Percentiles rank a stretch among this genome's conserved stretches.
These are phyloP conservation scores for Chrysoporthe cubensis DNA, from an alignment of 2,329 filamentous ascomycete species.

Conservation along the genomic window DNA sequence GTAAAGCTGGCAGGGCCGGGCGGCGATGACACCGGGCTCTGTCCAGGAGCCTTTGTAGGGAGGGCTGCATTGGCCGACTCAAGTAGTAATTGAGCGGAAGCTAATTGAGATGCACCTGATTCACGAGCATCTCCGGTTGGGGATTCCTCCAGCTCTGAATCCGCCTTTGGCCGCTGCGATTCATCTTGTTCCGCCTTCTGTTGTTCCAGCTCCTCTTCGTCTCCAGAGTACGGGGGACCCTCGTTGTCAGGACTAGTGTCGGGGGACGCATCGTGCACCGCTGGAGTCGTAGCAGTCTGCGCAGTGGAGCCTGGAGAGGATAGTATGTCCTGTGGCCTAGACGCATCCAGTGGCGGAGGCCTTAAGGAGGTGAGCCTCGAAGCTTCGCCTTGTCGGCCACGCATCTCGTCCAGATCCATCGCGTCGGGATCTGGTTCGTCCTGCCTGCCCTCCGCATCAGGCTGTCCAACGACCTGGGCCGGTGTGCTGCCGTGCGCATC, in stretches of 20 bases:
- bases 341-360: conserved; percentile 40
- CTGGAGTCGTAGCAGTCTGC: conserved; percentile 74
- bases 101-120: conserved; percentile 36
- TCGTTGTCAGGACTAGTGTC: conserved; percentile 78
- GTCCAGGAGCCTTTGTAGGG: not conserved
- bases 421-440: conserved; percentile 22
- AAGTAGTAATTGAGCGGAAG: conserved; percentile 51
- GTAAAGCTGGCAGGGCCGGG: not conserved
- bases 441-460: conserved; percentile 30
- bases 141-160: conserved; percentile 30
- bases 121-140: conserved; percentile 14
- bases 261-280: conserved; percentile 68
- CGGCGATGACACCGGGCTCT: not conserved
- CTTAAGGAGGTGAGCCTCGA: conserved; percentile 39
- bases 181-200: conserved; percentile 41
- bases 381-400: conserved; percentile 36
- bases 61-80: conserved; percentile 43
- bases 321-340: conserved; percentile 47
- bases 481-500: conserved; percentile 6
- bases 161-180: conserved; percentile 25
- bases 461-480: not conserved
- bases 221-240: conserved; percentile 57
- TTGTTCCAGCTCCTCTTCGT: conserved; percentile 48
- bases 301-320: conserved; percentile 69
- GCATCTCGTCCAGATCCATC: conserved; percentile 32